Percentiles rank a stretch among this genome's conserved stretches.
These are phyloP conservation scores for Fraxinus dipetala DNA, from an alignment of 305 asterid genomes.

Conservation along the genomic window DNA sequence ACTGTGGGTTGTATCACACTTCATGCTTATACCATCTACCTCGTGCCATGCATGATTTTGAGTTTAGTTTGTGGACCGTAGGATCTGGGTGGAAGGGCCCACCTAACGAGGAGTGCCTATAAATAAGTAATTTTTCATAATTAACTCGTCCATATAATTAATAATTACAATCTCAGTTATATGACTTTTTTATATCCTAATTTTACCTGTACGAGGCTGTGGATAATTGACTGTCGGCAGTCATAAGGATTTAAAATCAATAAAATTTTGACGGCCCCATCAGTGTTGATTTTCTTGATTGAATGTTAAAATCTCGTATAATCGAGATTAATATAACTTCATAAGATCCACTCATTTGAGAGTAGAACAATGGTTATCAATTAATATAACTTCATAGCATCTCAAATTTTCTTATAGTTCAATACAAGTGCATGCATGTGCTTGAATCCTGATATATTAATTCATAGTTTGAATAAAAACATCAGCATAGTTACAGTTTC, in stretches of 20 bases:
- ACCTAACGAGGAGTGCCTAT: constrained; percentile 29
- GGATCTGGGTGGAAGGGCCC: constrained; percentile 27
- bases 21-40: constrained; percentile 55
- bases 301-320: not conserved
- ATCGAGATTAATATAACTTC: not conserved
- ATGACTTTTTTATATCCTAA: not conserved
- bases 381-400: too few species aligned
- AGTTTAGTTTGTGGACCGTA: constrained; percentile 26
- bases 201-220: constrained; percentile 13
- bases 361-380: constrained; percentile 4
- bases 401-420: not conserved
- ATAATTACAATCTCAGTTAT: not conserved
- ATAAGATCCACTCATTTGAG: constrained; percentile 30
- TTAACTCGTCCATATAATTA: constrained; percentile 26
- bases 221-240: not conserved
- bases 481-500: too few species aligned
- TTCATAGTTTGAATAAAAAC: not conserved
- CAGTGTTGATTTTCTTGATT: constrained; percentile 1
- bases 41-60: constrained; percentile 11
- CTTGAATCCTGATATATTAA: too few species aligned
- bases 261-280: not conserved
- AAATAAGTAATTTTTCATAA: constrained; percentile 33
- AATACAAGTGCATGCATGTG: not conserved
- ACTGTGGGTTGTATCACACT: constrained; percentile 37
- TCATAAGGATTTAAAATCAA: not conserved